A percentile compares a stretch with the other conserved stretches of the same genome.
These are phyloP conservation scores for Caryopteris hybrid DNA, from an alignment of 305 asterid genomes.

Conservation along the genomic window DNA sequence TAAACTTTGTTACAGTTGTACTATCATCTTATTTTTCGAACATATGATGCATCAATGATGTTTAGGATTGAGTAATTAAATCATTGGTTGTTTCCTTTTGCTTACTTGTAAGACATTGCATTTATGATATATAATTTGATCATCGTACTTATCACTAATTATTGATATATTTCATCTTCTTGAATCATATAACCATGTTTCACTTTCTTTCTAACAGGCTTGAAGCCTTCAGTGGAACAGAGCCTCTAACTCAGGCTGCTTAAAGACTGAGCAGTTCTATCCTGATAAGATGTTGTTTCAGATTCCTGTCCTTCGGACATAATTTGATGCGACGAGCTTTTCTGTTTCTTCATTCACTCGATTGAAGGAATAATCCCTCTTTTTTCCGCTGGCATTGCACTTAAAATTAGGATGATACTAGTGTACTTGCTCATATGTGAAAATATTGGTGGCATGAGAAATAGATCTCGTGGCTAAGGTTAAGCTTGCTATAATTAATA, in stretches of 20 bases:
- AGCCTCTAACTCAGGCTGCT: constrained; percentile 48
- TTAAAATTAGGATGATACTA: too few species aligned
- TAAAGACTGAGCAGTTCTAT: constrained; percentile 9
- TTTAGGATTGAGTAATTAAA: not conserved
- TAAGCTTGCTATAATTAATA: constrained; percentile 22
- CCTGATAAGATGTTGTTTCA: too few species aligned
- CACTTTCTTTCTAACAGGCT: constrained; percentile 36
- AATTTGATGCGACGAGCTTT: too few species aligned
- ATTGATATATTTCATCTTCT: too few species aligned
- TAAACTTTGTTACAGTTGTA: constrained; percentile 19
- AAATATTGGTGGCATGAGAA: too few species aligned
- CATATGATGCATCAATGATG: not conserved
- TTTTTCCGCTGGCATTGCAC: too few species aligned
- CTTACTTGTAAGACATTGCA: not conserved
- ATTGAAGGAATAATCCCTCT: too few species aligned
- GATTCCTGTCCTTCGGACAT: too few species aligned
- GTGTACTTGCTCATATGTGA: too few species aligned
- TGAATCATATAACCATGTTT: not conserved
- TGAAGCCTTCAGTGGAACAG: constrained; percentile 42
- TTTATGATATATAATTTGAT: not conserved
- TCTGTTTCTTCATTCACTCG: too few species aligned
- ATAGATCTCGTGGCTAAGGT: too few species aligned
- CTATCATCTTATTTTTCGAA: constrained; percentile 4
- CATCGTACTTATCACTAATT: not conserved
- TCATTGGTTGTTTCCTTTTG: not conserved